Evolutionary conservation across 495 filamentous ascomycete species (phyloP), one percentile per base, ranked within the genome.

Genomic region (Hypomontagnella monticulosa): DNA sequence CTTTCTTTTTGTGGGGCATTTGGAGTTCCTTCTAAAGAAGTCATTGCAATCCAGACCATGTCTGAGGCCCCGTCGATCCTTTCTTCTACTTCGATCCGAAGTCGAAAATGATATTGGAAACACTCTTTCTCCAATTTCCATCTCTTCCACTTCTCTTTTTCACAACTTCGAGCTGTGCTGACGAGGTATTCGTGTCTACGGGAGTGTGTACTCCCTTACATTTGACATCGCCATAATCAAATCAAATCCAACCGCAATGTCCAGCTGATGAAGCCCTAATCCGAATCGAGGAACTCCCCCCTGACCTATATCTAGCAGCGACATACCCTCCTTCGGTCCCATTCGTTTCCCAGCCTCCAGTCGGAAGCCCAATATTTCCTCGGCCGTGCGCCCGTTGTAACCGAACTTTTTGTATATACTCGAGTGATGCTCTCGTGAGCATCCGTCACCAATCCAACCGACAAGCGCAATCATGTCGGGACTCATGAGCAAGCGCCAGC

Each of bases 401-500:
- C 58, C 41, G 40, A 49, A 62, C 16, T 33, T 30, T 32, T 20
- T 32, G 27, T 50, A 30, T 32, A 16, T 49, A 16, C 36, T 57
- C 48, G 34, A 48, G 41, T 7, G 41, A 58, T 61, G 65, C 58
- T 63, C 65, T 49, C 58, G 65, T 38, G 65, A 54, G 42, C 53
- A 30, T 54, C n/a, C 12, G 36, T 56, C 51, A 0, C 37, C 18
- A 37, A 37, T 48, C 1, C n/a, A 20, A 7, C 9, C 15, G n/a
- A 33, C 40, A 41, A 58, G 53, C 71, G 65, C 70, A 70, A 73
- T 42, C 63, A 85, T 85, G 83, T 75, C 83, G 23, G 76, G 73
- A 44, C 71, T 79, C 23, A 67, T 84, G 63, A 97, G 86, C 82
- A 99, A 98, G 85, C 93, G 95, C 73, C 91, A 97, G 79, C 93